Evolutionary conservation across 345 rosid genomes (phyloP), one percentile per base, ranked within the genome.

Genomic region (Sonneratia alba): DNA sequence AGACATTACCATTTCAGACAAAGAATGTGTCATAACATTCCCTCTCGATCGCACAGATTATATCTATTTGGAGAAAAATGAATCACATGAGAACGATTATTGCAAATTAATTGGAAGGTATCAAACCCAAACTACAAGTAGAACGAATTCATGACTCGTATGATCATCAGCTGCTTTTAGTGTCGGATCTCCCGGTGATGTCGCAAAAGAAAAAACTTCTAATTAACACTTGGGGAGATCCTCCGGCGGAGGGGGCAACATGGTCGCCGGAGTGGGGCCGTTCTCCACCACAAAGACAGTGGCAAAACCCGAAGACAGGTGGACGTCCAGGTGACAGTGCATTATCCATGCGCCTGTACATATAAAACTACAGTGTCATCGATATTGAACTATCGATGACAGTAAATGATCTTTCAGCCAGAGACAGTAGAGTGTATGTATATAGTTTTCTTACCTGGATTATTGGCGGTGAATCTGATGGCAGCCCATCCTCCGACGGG

Each of bases 401-500:
- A 27, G 32, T 27, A 27, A 27, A 1, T 27, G 32, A 27, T 27
- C 32, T 27, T 27, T 27, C 14, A 61, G 65, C 45, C 10, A 42
- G 45, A 42, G 10, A 42, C 45, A 42, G 45, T 42, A 42, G 7
- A 42, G 45, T 9, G 10, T 4, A 42, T 42, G 10, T 42, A 42
- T 42, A 42, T 3, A 27, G 32, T 13, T 4, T 10, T 10, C 15
- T 67, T n/a, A 91, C 97, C 99, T 69, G 99, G 99, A 70, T 95
- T 95, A 70, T 92, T 55, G n/a, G 97, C 99, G 0, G 6, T 74
- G 79, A 95, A 92, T 76, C 99, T 85, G 67, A 79, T 81, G 65
- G 84, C 97, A 47, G 92, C 91, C 97, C 97, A 91, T 55, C 96
- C 96, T 61, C 92, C 94, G n/a, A 80, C 94, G 0, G 97, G 99